Conservation (phyloP, 441 rosid species). For the Isatis lusitanica region DNA sequence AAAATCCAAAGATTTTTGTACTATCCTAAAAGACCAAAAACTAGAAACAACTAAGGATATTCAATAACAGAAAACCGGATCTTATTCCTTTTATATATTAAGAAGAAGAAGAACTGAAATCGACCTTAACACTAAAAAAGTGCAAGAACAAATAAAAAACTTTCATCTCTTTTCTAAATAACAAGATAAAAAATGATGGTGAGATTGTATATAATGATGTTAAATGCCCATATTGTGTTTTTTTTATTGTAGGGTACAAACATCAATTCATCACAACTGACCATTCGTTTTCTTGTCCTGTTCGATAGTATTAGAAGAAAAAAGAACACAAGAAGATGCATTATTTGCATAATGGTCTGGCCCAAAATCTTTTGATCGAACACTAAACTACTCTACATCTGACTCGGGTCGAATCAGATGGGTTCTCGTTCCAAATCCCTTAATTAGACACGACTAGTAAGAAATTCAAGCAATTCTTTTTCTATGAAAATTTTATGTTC, state of each 20-base stretch:
- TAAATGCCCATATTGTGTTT: too few relatives aligned
- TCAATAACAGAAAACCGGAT: conserved; percentile 11
- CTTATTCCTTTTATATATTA: background rate
- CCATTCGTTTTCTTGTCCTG: background rate
- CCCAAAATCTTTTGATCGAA: background rate
- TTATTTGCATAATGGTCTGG: background rate
- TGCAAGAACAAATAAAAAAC: background rate
- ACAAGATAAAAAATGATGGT: background rate
- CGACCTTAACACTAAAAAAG: background rate
- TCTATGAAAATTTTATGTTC: background rate
- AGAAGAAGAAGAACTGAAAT: background rate
- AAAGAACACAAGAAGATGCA: too few relatives aligned
- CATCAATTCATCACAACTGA: background rate
- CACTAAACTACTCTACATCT: too few relatives aligned
- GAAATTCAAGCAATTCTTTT: background rate
- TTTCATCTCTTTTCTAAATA: background rate
- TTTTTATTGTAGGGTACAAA: background rate
- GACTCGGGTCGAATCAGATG: too few relatives aligned
- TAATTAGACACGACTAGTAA: too few relatives aligned
- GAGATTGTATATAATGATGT: background rate
- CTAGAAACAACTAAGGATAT: background rate
- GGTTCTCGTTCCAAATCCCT: too few relatives aligned
- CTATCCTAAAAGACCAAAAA: background rate
- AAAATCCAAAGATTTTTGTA: background rate
- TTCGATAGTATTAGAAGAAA: background rate